Percentiles rank a stretch among this genome's conserved stretches.
These are phyloP conservation scores for Phytopythium mirpurense DNA, from an alignment of 352 stramenopile species.

Conservation along the genomic window DNA sequence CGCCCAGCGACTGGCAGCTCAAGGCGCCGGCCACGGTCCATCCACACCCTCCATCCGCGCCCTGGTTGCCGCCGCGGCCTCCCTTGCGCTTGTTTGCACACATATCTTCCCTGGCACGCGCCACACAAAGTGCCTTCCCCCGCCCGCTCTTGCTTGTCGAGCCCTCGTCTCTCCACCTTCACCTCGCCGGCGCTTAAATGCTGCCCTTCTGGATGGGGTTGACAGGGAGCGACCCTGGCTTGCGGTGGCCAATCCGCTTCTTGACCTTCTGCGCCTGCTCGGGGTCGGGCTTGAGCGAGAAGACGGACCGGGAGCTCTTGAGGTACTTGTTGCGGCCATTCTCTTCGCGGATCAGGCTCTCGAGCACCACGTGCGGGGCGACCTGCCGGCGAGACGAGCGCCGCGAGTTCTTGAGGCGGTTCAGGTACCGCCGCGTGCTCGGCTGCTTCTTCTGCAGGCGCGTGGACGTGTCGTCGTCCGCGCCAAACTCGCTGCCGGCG, in stretches of 20 bases:
- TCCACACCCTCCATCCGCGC: neutral
- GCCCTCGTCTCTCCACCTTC: neutral
- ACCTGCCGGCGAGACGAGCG: conserved; percentile 55
- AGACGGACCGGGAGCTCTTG: conserved; percentile 74
- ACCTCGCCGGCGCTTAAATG: conserved; percentile 26
- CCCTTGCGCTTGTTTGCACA: conserved; percentile 1
- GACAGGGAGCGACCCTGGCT: conserved; percentile 48
- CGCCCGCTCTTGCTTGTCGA: too few relatives aligned
- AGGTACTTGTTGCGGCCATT: conserved; percentile 78
- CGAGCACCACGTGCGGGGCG: conserved; percentile 65
- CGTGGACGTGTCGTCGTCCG: conserved; percentile 45
- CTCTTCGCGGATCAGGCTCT: conserved; percentile 78
- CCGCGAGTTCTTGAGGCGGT: conserved; percentile 70
- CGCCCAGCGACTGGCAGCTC: conserved; percentile 1
- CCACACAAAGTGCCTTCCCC: too few relatives aligned
- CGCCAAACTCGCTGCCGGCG: conserved; percentile 19
- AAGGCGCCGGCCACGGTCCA: neutral
- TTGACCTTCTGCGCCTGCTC: conserved; percentile 70
- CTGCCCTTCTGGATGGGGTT: conserved; percentile 69
- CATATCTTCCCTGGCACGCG: neutral
- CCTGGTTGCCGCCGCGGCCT: neutral
- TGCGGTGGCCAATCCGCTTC: conserved; percentile 66
- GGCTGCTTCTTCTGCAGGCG: conserved; percentile 71
- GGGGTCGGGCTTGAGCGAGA: conserved; percentile 68
- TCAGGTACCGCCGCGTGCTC: conserved; percentile 75